Percentiles rank a stretch among this genome's conserved stretches.
Evolutionary conservation across 192 early-diverging fungal species (phyloP).

Genomic region (Coemansia sp.): DNA sequence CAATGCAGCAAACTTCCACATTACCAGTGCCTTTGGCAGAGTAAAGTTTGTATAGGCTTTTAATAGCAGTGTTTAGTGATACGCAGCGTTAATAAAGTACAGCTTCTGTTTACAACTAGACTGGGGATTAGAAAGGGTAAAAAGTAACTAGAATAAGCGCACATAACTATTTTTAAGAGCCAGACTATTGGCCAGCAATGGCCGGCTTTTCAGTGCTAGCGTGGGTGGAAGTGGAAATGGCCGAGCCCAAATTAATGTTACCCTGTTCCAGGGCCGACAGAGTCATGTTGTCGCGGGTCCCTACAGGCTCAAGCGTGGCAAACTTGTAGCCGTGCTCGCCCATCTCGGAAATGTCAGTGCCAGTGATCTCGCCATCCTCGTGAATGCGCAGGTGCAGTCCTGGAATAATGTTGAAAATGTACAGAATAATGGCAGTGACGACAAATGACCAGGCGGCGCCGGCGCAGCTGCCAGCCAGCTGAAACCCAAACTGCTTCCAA

Average conservation of each 20-base stretch:
- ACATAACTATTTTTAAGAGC: too few relatives aligned
- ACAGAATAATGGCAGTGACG: constrained; percentile 70
- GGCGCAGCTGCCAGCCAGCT: constrained; percentile 70
- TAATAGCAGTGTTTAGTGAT: neutral
- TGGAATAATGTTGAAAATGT: constrained; percentile 71
- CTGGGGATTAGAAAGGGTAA: neutral
- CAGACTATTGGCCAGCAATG: neutral
- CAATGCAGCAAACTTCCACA: constrained; percentile 45
- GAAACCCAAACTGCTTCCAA: constrained; percentile 77
- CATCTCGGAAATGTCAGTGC: constrained; percentile 82
- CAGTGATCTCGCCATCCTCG: constrained; percentile 70
- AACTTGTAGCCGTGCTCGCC: constrained; percentile 67
- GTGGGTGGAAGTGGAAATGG: constrained; percentile 20
- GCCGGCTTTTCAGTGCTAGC: constrained; percentile 24
- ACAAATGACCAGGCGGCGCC: constrained; percentile 77
- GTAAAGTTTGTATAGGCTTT: constrained; percentile 14
- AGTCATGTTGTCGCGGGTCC: constrained; percentile 15
- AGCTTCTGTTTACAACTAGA: too few relatives aligned
- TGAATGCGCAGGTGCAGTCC: constrained; percentile 73
- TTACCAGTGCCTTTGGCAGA: constrained; percentile 42
- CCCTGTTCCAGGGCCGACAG: constrained; percentile 30
- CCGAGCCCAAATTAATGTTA: constrained; percentile 9
- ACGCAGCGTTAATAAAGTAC: neutral
- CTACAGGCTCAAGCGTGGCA: constrained; percentile 34
- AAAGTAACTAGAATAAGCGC: neutral